Evolutionary conservation across 805 yeast species (phyloP).

Genomic region (Candida pseudofarinosa): DNA sequence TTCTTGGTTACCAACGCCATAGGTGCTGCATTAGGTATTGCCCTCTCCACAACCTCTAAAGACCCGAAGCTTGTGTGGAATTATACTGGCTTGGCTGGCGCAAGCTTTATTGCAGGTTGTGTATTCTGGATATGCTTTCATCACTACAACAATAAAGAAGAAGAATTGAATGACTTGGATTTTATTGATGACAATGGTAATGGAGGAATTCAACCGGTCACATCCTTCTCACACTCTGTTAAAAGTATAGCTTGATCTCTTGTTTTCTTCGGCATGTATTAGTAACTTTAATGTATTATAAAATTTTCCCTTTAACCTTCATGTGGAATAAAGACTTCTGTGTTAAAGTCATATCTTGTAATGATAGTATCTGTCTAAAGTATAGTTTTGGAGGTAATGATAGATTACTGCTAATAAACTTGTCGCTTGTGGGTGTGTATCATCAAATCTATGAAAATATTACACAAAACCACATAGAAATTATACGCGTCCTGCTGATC

Average conservation of each 20-base stretch:
- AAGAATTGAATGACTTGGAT: slow-evolving; percentile 53
- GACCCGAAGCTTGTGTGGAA: slow-evolving; percentile 72
- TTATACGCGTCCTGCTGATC: neutral
- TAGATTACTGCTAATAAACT: no score
- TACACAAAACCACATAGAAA: neutral
- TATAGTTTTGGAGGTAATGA: no score
- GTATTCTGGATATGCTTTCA: slow-evolving; percentile 59
- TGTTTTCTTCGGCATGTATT: neutral
- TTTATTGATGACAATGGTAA: slow-evolving; percentile 12
- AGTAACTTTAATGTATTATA: neutral
- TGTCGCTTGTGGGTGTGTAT: neutral
- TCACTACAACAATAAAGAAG: slow-evolving; percentile 53
- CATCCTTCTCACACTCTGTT: slow-evolving; percentile 14
- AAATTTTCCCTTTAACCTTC: neutral
- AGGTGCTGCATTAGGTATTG: slow-evolving; percentile 74
- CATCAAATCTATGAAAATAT: neutral
- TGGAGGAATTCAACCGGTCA: slow-evolving; percentile 11
- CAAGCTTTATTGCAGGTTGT: slow-evolving; percentile 57
- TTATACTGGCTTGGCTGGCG: slow-evolving; percentile 58
- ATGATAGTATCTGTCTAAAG: no score
- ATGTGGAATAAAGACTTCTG: no score
- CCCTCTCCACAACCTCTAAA: slow-evolving; percentile 59
- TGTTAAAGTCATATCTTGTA: no score
- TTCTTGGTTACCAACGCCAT: slow-evolving; percentile 71
- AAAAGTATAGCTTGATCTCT: slow-evolving; percentile 11